Percentiles rank a stretch among this genome's conserved stretches.
phyloP scores from a whole-genome alignment of 176 grass and related monocot genomes.

The Zizania latifolia region DNA sequence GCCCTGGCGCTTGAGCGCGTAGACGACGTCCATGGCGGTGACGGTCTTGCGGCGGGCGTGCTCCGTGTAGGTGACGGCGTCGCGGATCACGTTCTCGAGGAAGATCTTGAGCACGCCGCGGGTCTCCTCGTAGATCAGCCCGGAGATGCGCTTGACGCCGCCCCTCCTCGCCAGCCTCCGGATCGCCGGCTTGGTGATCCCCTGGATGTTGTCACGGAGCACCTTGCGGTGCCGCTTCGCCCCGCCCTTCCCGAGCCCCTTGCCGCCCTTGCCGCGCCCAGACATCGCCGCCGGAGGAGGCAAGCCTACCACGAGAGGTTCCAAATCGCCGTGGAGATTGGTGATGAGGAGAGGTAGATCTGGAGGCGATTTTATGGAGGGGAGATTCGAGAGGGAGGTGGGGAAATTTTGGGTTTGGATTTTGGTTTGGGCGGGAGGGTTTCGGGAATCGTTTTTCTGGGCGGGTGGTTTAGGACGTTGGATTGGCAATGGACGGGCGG shows the following conservation, averaged over 20 bases:
- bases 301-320: not conserved
- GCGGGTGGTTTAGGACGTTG: too few relatives aligned
- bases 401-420: not conserved
- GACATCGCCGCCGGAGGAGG: constrained; percentile 58
- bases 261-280: constrained; percentile 78
- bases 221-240: constrained; percentile 85
- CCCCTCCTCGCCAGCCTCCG: constrained; percentile 66
- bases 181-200: constrained; percentile 92
- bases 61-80: constrained; percentile 86
- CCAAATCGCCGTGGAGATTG: not conserved
- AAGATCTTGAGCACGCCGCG: constrained; percentile 94
- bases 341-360: not conserved
- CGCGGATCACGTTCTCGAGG: constrained; percentile 88
- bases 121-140: constrained; percentile 82
- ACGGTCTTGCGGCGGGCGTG: constrained; percentile 87
- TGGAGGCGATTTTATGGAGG: constrained; percentile 24
- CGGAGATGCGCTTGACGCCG: constrained; percentile 80
- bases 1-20: constrained; percentile 82
- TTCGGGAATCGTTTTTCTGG: not conserved
- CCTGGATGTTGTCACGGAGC: constrained; percentile 83
- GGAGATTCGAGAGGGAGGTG: not conserved
- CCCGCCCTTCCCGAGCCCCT: constrained; percentile 79
- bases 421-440: not conserved
- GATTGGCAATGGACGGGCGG: not conserved
- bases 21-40: constrained; percentile 89